Evolutionary conservation across 2,329 filamentous ascomycete genomes (phyloP), one percentile per base, ranked within the genome.

Genomic region (Metarhizium brunneum): DNA sequence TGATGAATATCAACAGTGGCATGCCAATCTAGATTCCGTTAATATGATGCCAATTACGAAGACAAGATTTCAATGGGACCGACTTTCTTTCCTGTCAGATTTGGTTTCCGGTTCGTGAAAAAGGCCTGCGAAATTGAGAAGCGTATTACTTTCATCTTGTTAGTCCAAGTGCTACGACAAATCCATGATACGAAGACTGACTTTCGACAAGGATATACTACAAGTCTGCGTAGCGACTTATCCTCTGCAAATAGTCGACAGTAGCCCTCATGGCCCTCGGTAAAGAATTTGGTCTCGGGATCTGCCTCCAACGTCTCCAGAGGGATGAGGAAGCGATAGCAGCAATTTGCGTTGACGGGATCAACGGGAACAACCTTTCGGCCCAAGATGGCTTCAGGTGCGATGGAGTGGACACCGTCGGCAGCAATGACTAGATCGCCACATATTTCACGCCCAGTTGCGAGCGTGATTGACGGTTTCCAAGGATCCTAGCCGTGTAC

Each of bases 371-470:
- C 59, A 53, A 65, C 66, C 20, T 59, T 54, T 40, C 55, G 52
- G 29, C 67, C 68, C 18, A 68, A 54, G 5, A 71, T 59, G 3
- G 58, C 57, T 54, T 68, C 62, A 5, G 63, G 58, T 13, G 63
- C 70, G 7, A 60, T 53, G 14, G 68, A 71, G 52, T 74, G 73
- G 16, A 74, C 62, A 6, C 76, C 76, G 58, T 79, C 76, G 2
- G 76, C 74, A 4, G 70, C 73, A 40, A 78, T 64, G 18, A 77
- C 67, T 2, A 77, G 56, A 56, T 77, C 73, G 20, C 62, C 66
- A 6, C 50, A 50, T 11, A 70, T 57, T 13, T 61, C 57, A 4
- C 62, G 53, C 3, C 70, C 71, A n/a, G 61, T 58, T 6, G 56
- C 56, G 6, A 74, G 60, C 1, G 60, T 63, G 3, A 70, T 64